Evolutionary conservation across 2,329 filamentous ascomycete genomes (phyloP).

Genomic region (Leptographium galeiforme): DNA sequence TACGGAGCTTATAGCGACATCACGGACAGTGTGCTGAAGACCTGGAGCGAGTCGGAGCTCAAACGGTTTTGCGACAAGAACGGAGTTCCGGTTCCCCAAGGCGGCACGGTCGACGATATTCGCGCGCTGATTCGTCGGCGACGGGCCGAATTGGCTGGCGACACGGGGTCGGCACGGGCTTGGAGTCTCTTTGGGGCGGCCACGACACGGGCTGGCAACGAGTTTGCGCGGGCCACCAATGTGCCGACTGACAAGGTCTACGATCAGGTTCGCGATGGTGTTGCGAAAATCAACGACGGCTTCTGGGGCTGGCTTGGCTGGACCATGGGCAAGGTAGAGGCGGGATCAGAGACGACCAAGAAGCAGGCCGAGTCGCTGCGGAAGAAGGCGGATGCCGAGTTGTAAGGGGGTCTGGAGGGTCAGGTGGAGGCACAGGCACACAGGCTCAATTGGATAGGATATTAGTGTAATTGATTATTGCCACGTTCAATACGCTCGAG

Average conservation of each 20-base stretch:
- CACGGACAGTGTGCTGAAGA: slow-evolving; percentile 72
- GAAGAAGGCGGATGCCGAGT: slow-evolving; percentile 32
- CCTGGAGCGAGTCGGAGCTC: slow-evolving; percentile 78
- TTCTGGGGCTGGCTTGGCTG: slow-evolving; percentile 31
- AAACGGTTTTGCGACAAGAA: slow-evolving; percentile 94
- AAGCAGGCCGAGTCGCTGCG: slow-evolving; percentile 26
- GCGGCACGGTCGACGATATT: slow-evolving; percentile 80
- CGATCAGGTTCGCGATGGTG: slow-evolving; percentile 43
- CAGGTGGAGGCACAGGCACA: too few species aligned
- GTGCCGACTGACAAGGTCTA: slow-evolving; percentile 52
- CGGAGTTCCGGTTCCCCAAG: slow-evolving; percentile 63
- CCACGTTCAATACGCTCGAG: too few species aligned
- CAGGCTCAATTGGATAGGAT: too few species aligned
- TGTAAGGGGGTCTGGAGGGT: slow-evolving; percentile 20
- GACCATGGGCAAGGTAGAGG: slow-evolving; percentile 33
- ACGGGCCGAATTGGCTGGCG: slow-evolving; percentile 56
- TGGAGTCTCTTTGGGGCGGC: slow-evolving; percentile 55
- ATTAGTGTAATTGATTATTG: too few species aligned
- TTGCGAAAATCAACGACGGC: slow-evolving; percentile 25
- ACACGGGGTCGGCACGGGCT: slow-evolving; percentile 45
- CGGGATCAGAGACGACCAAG: slow-evolving; percentile 34
- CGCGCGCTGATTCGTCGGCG: slow-evolving; percentile 82
- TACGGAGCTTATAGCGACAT: slow-evolving; percentile 60
- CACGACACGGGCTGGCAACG: slow-evolving; percentile 61
- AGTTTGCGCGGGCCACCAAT: slow-evolving; percentile 64